A percentile compares a stretch with the other conserved stretches of the same genome.
Evolutionary conservation across 805 yeast genomes (phyloP).

Genomic region (Hanseniaspora singularis): DNA sequence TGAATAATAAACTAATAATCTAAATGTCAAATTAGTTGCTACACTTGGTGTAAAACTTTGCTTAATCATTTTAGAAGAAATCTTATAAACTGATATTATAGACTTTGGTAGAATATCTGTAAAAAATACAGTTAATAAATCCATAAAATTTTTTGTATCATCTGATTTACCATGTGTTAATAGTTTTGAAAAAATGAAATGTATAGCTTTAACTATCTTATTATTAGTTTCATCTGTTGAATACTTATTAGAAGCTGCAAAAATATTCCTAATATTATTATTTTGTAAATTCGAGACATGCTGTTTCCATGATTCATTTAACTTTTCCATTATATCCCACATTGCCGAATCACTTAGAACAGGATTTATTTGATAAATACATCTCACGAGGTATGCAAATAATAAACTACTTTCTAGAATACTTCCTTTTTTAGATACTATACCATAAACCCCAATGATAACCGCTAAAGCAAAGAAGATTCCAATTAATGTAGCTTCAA

Average conservation of each 20-base stretch:
- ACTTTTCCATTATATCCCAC: slow-evolving; percentile 32
- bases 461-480: slow-evolving; percentile 66
- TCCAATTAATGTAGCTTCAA: slow-evolving; percentile 75
- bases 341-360: slow-evolving; percentile 54
- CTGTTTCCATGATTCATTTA: slow-evolving; percentile 30
- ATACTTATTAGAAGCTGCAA: slow-evolving; percentile 1
- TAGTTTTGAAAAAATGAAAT: background rate
- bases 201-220: background rate
- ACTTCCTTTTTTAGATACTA: slow-evolving; percentile 72
- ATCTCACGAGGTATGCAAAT: slow-evolving; percentile 83
- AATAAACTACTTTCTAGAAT: slow-evolving; percentile 79
- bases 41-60: slow-evolving; percentile 70
- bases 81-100: slow-evolving; percentile 13
- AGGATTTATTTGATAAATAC: slow-evolving; percentile 86
- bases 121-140: slow-evolving; percentile 4
- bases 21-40: slow-evolving; percentile 65
- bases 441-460: slow-evolving; percentile 70
- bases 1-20: slow-evolving; percentile 77
- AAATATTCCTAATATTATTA: slow-evolving; percentile 9
- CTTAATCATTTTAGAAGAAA: slow-evolving; percentile 35
- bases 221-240: slow-evolving; percentile 1
- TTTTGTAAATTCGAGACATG: slow-evolving; percentile 10
- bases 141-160: slow-evolving; percentile 10
- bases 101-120: slow-evolving; percentile 13
- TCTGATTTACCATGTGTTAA: slow-evolving; percentile 4